phyloP scores from a whole-genome alignment of 148 eudicot genomes.

The Vaccinium myrtillus region DNA sequence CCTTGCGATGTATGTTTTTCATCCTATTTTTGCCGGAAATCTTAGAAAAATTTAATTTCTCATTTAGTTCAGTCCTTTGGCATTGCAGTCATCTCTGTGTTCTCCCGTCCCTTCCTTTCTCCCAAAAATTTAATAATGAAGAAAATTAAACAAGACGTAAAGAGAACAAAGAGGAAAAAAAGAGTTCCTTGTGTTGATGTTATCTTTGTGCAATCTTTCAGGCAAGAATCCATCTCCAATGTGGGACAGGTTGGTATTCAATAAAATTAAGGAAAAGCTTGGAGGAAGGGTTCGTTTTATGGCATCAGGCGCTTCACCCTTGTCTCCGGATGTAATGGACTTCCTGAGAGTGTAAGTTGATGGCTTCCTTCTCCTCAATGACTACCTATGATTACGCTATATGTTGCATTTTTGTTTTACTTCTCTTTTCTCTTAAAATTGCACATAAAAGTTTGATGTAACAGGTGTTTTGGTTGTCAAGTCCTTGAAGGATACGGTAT shows the following conservation, averaged over 20 bases:
- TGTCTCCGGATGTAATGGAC: constrained; percentile 89
- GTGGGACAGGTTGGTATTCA: constrained; percentile 88
- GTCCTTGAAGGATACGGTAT: constrained; percentile 91
- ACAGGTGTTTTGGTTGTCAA: constrained; percentile 81
- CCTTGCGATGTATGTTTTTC: background rate
- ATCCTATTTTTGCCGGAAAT: background rate
- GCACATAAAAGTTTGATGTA: constrained; percentile 6
- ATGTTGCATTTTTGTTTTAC: background rate
- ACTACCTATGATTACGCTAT: background rate
- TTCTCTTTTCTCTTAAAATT: background rate
- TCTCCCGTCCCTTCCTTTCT: background rate
- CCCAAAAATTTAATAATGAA: background rate
- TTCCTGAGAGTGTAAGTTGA: constrained; percentile 84
- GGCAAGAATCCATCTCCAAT: constrained; percentile 71
- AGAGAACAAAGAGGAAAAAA: background rate
- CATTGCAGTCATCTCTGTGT: background rate
- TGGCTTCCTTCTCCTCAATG: constrained; percentile 5
- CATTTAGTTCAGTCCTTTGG: background rate
- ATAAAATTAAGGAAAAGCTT: constrained; percentile 79
- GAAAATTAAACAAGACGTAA: background rate
- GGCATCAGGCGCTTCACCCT: constrained; percentile 91
- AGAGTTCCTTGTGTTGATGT: background rate
- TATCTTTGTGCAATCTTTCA: constrained; percentile 22
- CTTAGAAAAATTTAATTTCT: background rate
- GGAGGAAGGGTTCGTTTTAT: constrained; percentile 89